Conservation (phyloP, 495 filamentous ascomycete species). For the Daldinia grandis region DNA sequence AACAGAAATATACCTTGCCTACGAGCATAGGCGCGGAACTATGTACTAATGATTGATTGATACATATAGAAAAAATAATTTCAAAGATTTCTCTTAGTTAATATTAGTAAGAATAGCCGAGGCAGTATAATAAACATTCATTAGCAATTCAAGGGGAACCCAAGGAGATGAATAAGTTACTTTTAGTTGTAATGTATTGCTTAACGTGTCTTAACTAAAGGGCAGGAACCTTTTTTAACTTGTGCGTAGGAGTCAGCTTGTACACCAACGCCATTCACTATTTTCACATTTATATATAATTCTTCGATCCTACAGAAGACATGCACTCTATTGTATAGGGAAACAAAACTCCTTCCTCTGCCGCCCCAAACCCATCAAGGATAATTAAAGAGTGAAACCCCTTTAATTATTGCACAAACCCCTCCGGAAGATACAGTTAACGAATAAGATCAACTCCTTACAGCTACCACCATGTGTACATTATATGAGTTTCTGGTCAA, state of each 20-base stretch:
- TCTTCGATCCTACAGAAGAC: background rate
- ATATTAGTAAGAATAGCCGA: background rate
- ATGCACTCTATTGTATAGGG: background rate
- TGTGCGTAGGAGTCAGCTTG: background rate
- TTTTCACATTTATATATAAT: background rate
- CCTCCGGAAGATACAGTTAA: background rate
- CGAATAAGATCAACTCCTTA: background rate
- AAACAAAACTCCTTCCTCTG: background rate
- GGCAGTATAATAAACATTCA: background rate
- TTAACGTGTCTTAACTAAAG: background rate
- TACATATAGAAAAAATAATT: no score
- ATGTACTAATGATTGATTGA: no score
- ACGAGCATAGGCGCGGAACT: background rate
- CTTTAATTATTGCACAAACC: background rate
- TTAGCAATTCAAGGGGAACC: background rate
- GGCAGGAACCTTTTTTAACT: background rate
- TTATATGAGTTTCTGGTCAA: background rate
- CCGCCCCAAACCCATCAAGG: background rate
- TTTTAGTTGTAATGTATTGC: background rate
- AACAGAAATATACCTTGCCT: background rate
- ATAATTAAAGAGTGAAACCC: background rate
- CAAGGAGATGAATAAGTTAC: background rate
- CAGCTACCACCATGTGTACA: slow-evolving; percentile 1
- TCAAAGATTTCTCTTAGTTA: no score
- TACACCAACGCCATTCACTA: background rate